Evolutionary conservation across 495 filamentous ascomycete genomes (phyloP).

Genomic region (Penicillium roqueforti): DNA sequence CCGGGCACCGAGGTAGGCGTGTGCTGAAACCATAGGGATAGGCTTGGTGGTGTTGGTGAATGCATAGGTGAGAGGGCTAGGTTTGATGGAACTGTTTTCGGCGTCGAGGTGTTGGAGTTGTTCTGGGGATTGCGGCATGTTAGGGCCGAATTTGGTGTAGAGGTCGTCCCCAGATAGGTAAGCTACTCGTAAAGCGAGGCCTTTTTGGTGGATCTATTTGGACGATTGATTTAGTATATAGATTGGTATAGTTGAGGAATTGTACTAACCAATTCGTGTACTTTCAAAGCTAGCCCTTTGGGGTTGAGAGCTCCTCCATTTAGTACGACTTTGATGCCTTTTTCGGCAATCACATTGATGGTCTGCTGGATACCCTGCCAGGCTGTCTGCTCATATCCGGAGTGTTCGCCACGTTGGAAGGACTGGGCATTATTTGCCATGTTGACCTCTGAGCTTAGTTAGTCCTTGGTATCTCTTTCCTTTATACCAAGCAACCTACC

Average conservation of each 20-base stretch:
- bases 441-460: constrained; percentile 34
- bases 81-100: constrained; percentile 15
- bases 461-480: not conserved
- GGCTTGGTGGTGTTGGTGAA: constrained; percentile 17
- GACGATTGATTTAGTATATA: not conserved
- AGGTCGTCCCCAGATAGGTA: constrained; percentile 48
- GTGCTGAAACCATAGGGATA: constrained; percentile 28
- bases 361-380: constrained; percentile 44
- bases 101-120: constrained; percentile 39
- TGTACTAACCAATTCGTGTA: constrained; percentile 30
- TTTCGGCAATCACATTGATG: constrained; percentile 39
- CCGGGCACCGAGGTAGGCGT: constrained; percentile 43
- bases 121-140: constrained; percentile 24
- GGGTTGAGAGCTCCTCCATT: constrained; percentile 46
- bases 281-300: constrained; percentile 37
- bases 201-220: constrained; percentile 23
- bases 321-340: constrained; percentile 42
- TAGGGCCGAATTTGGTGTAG: constrained; percentile 22
- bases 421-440: constrained; percentile 44
- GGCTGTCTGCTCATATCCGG: constrained; percentile 40
- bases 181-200: constrained; percentile 37
- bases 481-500: constrained; percentile 19
- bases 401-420: constrained; percentile 32
- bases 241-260: no score
- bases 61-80: constrained; percentile 18